These are phyloP conservation scores for Backusella tarrabulga DNA, from an alignment of 192 early-diverging fungal species.

Conservation along the genomic window DNA sequence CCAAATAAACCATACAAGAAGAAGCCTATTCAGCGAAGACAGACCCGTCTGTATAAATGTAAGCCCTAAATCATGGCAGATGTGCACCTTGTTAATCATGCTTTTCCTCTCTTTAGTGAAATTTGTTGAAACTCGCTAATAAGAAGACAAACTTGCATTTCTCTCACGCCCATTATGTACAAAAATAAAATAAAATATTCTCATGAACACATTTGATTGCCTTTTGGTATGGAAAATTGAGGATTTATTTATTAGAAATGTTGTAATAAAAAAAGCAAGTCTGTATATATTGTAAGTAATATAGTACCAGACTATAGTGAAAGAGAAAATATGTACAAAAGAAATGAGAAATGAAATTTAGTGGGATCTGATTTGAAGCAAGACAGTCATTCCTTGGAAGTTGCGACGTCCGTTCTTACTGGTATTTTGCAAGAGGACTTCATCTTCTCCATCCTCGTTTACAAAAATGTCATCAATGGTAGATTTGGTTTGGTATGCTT, in stretches of 20 bases:
- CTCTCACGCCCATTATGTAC: neutral
- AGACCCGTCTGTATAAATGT: conserved; percentile 17
- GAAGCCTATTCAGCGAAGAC: conserved; percentile 16
- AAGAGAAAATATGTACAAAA: neutral
- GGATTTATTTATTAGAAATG: neutral
- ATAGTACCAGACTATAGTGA: neutral
- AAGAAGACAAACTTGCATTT: neutral
- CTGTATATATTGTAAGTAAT: neutral
- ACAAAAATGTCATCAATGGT: conserved; percentile 4
- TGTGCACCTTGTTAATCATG: neutral
- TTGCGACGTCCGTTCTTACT: neutral
- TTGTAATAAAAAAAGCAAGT: neutral
- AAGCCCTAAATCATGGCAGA: neutral
- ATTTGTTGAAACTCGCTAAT: conserved; percentile 24
- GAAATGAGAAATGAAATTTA: neutral
- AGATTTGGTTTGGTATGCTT: neutral
- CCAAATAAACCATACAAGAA: neutral
- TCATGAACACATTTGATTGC: neutral
- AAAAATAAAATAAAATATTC: conserved; percentile 6
- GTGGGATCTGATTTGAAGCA: neutral
- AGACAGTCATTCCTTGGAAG: neutral
- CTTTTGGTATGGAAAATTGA: neutral
- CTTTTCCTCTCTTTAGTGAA: conserved; percentile 11
- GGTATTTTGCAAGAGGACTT: neutral
- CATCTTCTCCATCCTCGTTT: neutral